phyloP scores from a whole-genome alignment of 257 asterid species.

The Ilex aquifolium region DNA sequence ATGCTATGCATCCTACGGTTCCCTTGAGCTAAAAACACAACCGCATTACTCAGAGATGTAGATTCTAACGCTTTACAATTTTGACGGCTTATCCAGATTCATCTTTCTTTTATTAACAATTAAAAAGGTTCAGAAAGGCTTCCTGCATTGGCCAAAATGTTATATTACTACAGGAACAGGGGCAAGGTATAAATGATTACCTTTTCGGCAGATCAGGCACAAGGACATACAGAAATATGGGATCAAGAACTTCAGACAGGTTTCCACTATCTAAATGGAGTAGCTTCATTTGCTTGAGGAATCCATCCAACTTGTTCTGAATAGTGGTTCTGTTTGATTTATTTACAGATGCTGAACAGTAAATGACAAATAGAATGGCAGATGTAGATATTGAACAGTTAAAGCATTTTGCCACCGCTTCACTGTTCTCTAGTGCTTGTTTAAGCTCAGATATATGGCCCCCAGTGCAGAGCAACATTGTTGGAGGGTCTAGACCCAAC shows the following conservation, averaged over 20 bases:
- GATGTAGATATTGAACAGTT: conserved; percentile 63
- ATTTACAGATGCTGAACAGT: conserved; percentile 58
- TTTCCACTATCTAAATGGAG: conserved; percentile 31
- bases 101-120: not conserved
- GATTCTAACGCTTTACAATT: not conserved
- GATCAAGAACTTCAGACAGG: conserved; percentile 32
- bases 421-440: conserved; percentile 64
- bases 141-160: not conserved
- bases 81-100: not conserved
- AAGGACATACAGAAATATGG: conserved; percentile 60
- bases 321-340: conserved; percentile 49
- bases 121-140: not conserved
- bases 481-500: conserved; percentile 89
- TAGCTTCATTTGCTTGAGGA: conserved; percentile 52
- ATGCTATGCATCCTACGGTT: not conserved
- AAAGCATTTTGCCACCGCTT: conserved; percentile 77
- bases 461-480: conserved; percentile 65
- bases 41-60: not conserved
- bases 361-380: conserved; percentile 53
- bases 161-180: not conserved
- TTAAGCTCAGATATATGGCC: conserved; percentile 68
- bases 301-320: conserved; percentile 44
- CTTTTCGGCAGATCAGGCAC: conserved; percentile 99
- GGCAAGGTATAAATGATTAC: conserved; percentile 21
- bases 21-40: not conserved